A percentile compares a stretch with the other conserved stretches of the same genome.
These are phyloP conservation scores for Leishmania guyanensis DNA, from an alignment of 208 protist species.

Conservation along the genomic window DNA sequence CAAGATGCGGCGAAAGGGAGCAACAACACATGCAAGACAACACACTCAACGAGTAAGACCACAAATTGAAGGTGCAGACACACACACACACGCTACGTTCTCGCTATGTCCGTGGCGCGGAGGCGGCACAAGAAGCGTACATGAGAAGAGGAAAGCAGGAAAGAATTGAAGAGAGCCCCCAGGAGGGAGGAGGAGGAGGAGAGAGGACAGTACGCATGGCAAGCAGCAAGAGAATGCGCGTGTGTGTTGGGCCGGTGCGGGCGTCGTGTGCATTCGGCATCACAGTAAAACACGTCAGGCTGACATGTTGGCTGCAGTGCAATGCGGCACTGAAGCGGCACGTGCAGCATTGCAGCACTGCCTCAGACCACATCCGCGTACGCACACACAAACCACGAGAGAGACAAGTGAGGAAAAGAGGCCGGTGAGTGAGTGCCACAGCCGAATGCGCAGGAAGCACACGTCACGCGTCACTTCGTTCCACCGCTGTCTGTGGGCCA, in stretches of 20 bases:
- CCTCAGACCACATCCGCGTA: not conserved
- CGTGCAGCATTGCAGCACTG: not conserved
- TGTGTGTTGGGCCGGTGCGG: too few species aligned
- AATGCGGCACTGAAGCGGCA: not conserved
- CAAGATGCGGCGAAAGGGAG: not conserved
- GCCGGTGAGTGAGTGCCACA: not conserved
- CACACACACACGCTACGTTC: not conserved
- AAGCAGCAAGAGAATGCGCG: not conserved
- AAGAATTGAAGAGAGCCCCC: conserved; percentile 2
- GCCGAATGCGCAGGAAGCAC: not conserved
- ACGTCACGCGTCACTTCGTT: not conserved
- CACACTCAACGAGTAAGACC: not conserved
- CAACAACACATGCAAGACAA: not conserved
- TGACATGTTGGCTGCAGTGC: not conserved
- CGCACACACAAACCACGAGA: not conserved
- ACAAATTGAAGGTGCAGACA: not conserved
- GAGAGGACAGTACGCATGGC: not conserved
- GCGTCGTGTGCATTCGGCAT: not conserved
- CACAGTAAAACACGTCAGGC: not conserved
- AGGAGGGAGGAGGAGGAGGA: not conserved
- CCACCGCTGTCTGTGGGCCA: not conserved
- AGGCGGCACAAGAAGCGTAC: not conserved
- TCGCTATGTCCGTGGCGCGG: not conserved
- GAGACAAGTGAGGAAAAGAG: not conserved
- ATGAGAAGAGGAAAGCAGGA: conserved; percentile 7